Percentiles rank a stretch among this genome's conserved stretches.
Conservation (phyloP, 257 asterid genomes). For the Salvia miltiorrhiza region DNA sequence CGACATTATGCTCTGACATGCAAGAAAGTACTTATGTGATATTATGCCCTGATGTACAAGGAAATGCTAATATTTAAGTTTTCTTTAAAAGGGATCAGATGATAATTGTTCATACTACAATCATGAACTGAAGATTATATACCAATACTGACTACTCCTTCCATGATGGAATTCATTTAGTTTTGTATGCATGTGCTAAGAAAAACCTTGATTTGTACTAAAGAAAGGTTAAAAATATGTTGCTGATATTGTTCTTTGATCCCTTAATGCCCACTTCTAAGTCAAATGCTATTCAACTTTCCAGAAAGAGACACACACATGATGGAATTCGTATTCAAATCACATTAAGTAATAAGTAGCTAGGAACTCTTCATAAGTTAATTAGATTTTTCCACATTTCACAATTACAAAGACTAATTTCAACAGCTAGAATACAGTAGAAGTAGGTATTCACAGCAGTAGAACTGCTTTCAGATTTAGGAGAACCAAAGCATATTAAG, state of each 20-base stretch:
- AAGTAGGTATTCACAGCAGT: conserved; percentile 18
- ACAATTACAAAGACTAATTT: background rate
- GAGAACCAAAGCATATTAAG: conserved; percentile 13
- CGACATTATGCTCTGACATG: conserved; percentile 4
- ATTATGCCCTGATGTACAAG: conserved; percentile 23
- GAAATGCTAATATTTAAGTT: background rate
- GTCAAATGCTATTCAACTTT: background rate
- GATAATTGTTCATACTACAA: background rate
- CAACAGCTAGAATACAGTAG: too few relatives aligned
- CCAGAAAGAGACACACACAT: background rate
- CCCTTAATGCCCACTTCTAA: conserved; percentile 9
- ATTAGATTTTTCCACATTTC: conserved; percentile 3
- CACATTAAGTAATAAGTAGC: background rate
- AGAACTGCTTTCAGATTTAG: background rate
- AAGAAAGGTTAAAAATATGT: conserved; percentile 3
- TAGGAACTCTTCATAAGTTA: background rate
- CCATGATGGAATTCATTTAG: background rate
- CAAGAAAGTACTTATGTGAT: background rate
- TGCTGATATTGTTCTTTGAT: background rate
- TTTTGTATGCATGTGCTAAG: background rate
- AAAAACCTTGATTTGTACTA: background rate
- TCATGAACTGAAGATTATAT: background rate
- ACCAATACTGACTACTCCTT: background rate
- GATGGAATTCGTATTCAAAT: conserved; percentile 2
- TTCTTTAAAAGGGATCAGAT: conserved; percentile 12